Conservation (phyloP, 371 early-diverging fungal species). For the Mortierella sp. region DNA sequence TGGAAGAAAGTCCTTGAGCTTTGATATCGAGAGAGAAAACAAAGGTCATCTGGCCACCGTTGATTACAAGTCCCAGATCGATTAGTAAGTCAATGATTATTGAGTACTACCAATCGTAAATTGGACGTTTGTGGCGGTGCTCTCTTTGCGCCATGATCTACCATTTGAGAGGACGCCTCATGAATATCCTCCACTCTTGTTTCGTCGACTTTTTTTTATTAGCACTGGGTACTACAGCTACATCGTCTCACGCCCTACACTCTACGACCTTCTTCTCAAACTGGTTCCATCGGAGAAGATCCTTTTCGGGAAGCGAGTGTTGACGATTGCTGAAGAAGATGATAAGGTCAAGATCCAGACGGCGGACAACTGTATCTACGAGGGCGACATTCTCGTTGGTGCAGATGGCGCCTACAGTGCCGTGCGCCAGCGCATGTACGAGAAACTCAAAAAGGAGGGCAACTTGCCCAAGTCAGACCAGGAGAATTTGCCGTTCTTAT, state of each 20-base stretch:
- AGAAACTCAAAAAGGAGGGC: background rate
- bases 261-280: constrained; percentile 6
- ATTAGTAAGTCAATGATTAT: no score
- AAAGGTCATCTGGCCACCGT: background rate
- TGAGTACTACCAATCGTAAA: no score
- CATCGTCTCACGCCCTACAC: background rate
- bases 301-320: constrained; percentile 12
- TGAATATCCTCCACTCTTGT: no score
- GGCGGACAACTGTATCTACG: constrained; percentile 2
- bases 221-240: background rate
- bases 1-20: background rate
- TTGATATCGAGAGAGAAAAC: no score
- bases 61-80: no score
- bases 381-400: constrained; percentile 16
- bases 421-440: background rate
- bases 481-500: background rate
- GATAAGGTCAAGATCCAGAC: constrained; percentile 3
- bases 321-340: background rate
- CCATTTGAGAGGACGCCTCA: no score
- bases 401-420: constrained; percentile 20
- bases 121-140: no score
- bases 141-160: no score
- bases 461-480: background rate
- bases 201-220: no score
- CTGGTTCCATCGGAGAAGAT: constrained; percentile 9